These are phyloP conservation scores for Saposhnikovia divaricata DNA, from an alignment of 129 eudicot genomes.

Conservation along the genomic window DNA sequence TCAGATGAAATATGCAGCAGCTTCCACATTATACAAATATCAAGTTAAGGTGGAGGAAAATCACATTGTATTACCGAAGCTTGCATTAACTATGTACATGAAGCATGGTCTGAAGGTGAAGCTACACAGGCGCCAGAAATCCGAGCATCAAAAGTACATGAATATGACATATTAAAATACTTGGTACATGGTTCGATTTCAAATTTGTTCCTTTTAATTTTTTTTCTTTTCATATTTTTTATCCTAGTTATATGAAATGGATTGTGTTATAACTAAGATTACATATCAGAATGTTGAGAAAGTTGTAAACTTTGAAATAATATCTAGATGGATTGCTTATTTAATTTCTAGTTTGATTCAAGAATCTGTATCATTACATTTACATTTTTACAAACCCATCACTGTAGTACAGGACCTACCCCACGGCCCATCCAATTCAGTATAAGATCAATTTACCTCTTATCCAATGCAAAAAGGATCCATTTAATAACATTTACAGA, in stretches of 20 bases:
- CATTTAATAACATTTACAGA: not conserved
- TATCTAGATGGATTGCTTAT: constrained; percentile 1
- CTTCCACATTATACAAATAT: constrained; percentile 73
- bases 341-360: not conserved
- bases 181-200: constrained; percentile 11
- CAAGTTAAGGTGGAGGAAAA: constrained; percentile 48
- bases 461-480: not conserved
- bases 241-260: constrained; percentile 8
- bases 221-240: constrained; percentile 19
- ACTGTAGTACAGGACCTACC: not conserved
- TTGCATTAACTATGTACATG: constrained; percentile 95
- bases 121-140: constrained; percentile 41
- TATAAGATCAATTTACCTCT: not conserved
- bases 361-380: not conserved
- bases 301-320: not conserved
- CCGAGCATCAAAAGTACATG: constrained; percentile 37
- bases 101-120: constrained; percentile 72
- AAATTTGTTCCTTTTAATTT: constrained; percentile 9
- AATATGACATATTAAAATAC: constrained; percentile 20
- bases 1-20: constrained; percentile 93
- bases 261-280: constrained; percentile 20
- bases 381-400: not conserved
- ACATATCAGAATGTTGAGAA: not conserved
- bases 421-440: not conserved
- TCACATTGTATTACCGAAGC: constrained; percentile 73